Percentiles rank a stretch among this genome's conserved stretches.
Conservation (phyloP, 2,329 filamentous ascomycete species). For the Trichoderma gracile region DNA sequence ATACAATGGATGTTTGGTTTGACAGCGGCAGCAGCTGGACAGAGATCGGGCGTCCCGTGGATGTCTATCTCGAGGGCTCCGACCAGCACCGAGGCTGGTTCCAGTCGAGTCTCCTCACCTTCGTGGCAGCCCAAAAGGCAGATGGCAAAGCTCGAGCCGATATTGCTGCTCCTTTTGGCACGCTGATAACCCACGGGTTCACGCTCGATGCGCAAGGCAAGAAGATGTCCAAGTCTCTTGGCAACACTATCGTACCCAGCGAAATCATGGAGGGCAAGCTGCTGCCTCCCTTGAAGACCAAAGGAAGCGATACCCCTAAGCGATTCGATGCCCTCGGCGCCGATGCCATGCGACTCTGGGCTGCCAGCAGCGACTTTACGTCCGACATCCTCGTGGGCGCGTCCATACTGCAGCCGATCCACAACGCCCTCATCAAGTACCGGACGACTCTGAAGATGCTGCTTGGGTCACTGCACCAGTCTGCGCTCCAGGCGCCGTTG, state of each 20-base stretch:
- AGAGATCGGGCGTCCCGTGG: conserved; percentile 59
- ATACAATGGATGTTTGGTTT: conserved; percentile 99
- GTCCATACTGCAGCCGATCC: conserved; percentile 72
- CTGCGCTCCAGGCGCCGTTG: conserved; percentile 51
- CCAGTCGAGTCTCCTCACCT: conserved; percentile 89
- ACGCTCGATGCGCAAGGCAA: conserved; percentile 85
- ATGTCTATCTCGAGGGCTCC: conserved; percentile 90
- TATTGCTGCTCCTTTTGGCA: conserved; percentile 70
- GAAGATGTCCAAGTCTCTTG: conserved; percentile 98
- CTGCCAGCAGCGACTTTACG: conserved; percentile 87
- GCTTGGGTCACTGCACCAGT: conserved; percentile 69
- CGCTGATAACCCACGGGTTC: conserved; percentile 93
- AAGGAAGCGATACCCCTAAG: conserved; percentile 48
- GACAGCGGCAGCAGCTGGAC: conserved; percentile 96
- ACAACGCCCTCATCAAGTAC: conserved; percentile 79
- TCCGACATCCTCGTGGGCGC: conserved; percentile 81
- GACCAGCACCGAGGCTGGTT: conserved; percentile 99
- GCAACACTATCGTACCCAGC: conserved; percentile 78
- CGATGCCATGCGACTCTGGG: conserved; percentile 88
- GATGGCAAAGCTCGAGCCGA: conserved; percentile 34
- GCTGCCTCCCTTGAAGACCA: conserved; percentile 66
- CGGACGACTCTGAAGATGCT: conserved; percentile 89
- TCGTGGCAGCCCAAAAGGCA: conserved; percentile 64
- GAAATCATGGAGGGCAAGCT: conserved; percentile 85
- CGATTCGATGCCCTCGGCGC: conserved; percentile 73